phyloP scores from a whole-genome alignment of 495 filamentous ascomycete species.

The Penicillium alfredii region DNA sequence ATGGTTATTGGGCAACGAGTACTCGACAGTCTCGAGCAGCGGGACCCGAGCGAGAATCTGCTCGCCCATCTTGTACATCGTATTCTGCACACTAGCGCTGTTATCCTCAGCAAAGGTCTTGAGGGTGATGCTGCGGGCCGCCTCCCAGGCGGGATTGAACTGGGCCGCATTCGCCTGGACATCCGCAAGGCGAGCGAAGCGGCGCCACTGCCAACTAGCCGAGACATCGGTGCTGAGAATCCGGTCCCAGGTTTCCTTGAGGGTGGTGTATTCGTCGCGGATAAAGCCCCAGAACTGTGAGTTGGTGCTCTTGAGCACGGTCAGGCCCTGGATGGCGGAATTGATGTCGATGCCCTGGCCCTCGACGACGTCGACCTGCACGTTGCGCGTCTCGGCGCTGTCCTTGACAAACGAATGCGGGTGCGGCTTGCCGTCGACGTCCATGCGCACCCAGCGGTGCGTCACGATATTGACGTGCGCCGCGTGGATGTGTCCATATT shows the following conservation, averaged over 20 bases:
- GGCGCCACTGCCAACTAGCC: conserved; percentile 76
- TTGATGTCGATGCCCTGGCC: conserved; percentile 63
- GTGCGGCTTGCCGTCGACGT: conserved; percentile 80
- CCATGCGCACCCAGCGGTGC: conserved; percentile 90
- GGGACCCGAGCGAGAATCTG: conserved; percentile 74
- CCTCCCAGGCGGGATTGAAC: conserved; percentile 74
- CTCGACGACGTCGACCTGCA: conserved; percentile 45
- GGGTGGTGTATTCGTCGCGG: conserved; percentile 85
- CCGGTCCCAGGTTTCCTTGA: conserved; percentile 86
- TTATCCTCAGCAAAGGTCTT: conserved; percentile 89
- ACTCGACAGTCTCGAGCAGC: conserved; percentile 66
- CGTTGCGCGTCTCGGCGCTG: conserved; percentile 71
- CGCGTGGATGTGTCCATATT: conserved; percentile 77
- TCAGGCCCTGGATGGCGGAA: conserved; percentile 65
- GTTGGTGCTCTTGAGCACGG: conserved; percentile 95
- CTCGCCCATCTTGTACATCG: conserved; percentile 97
- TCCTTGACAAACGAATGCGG: conserved; percentile 95
- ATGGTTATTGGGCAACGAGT: conserved; percentile 92
- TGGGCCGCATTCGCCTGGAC: conserved; percentile 56
- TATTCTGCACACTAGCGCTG: conserved; percentile 89
- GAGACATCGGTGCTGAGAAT: conserved; percentile 92
- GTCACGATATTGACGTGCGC: conserved; percentile 75
- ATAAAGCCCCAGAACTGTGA: conserved; percentile 94
- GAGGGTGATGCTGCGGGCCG: conserved; percentile 73
- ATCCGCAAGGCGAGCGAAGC: conserved; percentile 58